Conservation (phyloP, 2,329 filamentous ascomycete species). For the Apiospora rasikravindrae region DNA sequence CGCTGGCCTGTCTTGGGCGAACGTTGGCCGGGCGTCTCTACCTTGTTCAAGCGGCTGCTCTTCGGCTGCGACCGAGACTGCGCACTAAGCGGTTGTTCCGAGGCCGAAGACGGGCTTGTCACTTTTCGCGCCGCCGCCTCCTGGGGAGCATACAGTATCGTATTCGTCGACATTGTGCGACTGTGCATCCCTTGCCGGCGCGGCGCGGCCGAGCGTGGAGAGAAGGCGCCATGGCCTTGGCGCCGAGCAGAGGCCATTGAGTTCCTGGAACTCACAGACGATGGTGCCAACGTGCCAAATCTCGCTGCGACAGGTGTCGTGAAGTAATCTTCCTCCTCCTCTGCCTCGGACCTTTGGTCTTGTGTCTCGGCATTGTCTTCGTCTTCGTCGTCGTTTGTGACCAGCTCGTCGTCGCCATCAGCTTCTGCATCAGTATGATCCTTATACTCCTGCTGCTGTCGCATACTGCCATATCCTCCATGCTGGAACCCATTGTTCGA, state of each 20-base stretch:
- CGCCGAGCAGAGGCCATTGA: slow-evolving; percentile 26
- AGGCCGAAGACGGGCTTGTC: slow-evolving; percentile 41
- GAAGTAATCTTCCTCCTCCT: slow-evolving; percentile 59
- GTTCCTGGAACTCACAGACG: slow-evolving; percentile 38
- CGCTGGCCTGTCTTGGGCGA: slow-evolving; percentile 40
- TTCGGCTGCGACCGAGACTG: slow-evolving; percentile 41
- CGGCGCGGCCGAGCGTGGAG: slow-evolving; percentile 36
- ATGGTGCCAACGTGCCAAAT: slow-evolving; percentile 41
- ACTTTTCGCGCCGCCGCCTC: slow-evolving; percentile 41
- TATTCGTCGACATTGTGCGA: slow-evolving; percentile 80
- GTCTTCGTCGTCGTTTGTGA: slow-evolving; percentile 78
- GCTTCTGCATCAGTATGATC: slow-evolving; percentile 82
- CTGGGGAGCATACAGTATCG: slow-evolving; percentile 81
- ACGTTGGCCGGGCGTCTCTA: slow-evolving; percentile 41
- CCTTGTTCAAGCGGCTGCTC: slow-evolving; percentile 44
- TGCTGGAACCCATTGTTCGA: slow-evolving; percentile 47
- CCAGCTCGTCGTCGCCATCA: slow-evolving; percentile 89
- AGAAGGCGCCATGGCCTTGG: slow-evolving; percentile 40
- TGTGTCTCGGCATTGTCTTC: slow-evolving; percentile 52
- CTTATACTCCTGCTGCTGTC: slow-evolving; percentile 53
- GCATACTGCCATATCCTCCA: slow-evolving; percentile 30
- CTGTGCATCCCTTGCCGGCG: slow-evolving; percentile 59
- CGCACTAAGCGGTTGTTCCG: slow-evolving; percentile 33
- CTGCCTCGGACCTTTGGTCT: slow-evolving; percentile 32
- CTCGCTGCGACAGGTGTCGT: slow-evolving; percentile 53